phyloP scores from a whole-genome alignment of 208 protist genomes.

The Histomonas meleagridis region DNA sequence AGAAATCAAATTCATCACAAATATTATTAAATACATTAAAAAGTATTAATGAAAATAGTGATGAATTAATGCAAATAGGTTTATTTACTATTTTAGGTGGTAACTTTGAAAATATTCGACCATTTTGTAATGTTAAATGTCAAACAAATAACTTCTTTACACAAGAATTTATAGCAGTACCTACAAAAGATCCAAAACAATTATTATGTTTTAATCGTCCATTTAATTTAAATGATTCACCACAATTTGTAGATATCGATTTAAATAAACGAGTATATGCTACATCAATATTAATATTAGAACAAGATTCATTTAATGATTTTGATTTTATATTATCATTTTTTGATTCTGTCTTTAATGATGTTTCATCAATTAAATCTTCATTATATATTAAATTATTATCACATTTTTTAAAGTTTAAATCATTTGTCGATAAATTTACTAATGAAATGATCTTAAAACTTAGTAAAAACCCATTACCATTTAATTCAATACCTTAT shows the following conservation, averaged over 20 bases:
- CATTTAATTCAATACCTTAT: neutral
- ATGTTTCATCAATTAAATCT: neutral
- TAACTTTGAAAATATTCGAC: neutral
- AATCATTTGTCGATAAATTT: neutral
- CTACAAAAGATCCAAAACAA: neutral
- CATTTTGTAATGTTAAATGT: neutral
- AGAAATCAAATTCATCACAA: neutral
- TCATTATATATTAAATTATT: neutral
- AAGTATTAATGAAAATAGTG: neutral
- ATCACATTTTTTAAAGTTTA: neutral
- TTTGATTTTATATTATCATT: constrained; percentile 33
- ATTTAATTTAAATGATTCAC: neutral
- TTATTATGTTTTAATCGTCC: neutral
- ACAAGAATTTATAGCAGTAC: neutral
- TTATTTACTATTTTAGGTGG: neutral
- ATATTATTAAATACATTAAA: neutral
- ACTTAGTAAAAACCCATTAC: neutral
- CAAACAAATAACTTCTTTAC: neutral
- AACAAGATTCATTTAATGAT: neutral
- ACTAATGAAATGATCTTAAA: neutral
- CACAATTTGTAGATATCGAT: too few relatives aligned
- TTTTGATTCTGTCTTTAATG: neutral
- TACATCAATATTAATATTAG: neutral
- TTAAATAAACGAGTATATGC: neutral
- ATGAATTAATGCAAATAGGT: neutral